Evolutionary conservation across 768 basidiomycete species (phyloP), one percentile per base, ranked within the genome.

Genomic region (Daedaleopsis sinensis): DNA sequence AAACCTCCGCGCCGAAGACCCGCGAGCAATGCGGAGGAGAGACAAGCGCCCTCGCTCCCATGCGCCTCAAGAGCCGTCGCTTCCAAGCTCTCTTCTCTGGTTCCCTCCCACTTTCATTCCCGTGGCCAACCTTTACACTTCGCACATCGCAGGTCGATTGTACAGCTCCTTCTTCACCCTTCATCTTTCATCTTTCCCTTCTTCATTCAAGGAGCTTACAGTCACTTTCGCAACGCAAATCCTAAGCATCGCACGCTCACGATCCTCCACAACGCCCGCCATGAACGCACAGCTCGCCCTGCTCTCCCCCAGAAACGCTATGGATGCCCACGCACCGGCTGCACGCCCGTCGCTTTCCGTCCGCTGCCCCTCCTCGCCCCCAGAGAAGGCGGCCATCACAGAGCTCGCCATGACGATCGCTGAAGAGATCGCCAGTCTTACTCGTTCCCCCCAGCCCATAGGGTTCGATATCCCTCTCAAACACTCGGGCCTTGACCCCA

Each of bases 361-460:
- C 12, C 51, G 55, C 60, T 51, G 47, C 23, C 57, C 63, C 55
- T 42, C 48, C 27, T 44, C 60, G 12, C 52, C 57, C n/a, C 46
- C 55, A 21, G 62, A 51, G 42, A 55, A 50, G 55, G 57, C 64
- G 37, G 60, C 57, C 43, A 54, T 62, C 52, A 62, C 70, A 2
- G 61, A 67, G 11, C 56, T 77, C 27, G 72, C 77, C 11, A 67
- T 70, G 66, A 68, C 68, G 51, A 76, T 78, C 24, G 70, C 74
- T n/a, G 66, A 72, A 38, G 71, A 76, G 63, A 69, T 77, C 15
- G 63, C 72, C 2, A 66, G 59, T 44, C 61, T 78, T 35, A 71
- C 71, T 61, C 72, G 72, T 58, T 67, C 72, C 39, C 59, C 59
- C 5, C 65, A 66, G 18, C 55, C 69, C 16, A 42, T 77, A 35